A percentile compares a stretch with the other conserved stretches of the same genome.
These are phyloP conservation scores for Petunia secreta DNA, from an alignment of 257 asterid species.

Conservation along the genomic window DNA sequence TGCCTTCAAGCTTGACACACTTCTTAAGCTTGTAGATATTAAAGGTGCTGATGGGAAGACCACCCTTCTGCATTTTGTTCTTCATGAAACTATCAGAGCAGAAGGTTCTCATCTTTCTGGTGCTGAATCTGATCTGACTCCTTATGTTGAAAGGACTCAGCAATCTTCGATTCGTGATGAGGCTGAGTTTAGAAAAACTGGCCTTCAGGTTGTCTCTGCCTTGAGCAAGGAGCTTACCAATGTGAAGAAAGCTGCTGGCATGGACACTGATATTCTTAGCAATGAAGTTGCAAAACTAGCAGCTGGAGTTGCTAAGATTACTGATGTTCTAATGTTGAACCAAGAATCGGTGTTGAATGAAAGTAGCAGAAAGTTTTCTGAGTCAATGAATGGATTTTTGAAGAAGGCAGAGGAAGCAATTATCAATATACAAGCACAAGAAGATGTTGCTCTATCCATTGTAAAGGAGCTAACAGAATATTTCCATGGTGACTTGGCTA, in stretches of 20 bases:
- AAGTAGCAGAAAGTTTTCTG: conserved; percentile 39
- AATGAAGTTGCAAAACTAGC: conserved; percentile 58
- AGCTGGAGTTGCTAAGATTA: conserved; percentile 52
- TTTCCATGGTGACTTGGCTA: conserved; percentile 75
- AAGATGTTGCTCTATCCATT: conserved; percentile 69
- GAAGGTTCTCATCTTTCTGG: conserved; percentile 73
- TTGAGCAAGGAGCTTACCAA: conserved; percentile 74
- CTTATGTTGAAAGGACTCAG: conserved; percentile 31
- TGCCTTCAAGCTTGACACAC: conserved; percentile 84
- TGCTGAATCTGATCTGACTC: conserved; percentile 27
- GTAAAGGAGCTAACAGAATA: conserved; percentile 71
- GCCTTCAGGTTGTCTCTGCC: conserved; percentile 70
- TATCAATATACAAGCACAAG: conserved; percentile 54
- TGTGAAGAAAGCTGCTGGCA: conserved; percentile 77
- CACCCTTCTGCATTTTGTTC: conserved; percentile 77
- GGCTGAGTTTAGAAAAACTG: conserved; percentile 57
- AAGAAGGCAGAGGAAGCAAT: conserved; percentile 61
- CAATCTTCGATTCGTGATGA: conserved; percentile 53
- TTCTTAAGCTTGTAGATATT: conserved; percentile 77
- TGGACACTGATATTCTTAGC: conserved; percentile 62
- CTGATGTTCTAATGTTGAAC: conserved; percentile 49
- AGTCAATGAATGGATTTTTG: conserved; percentile 55
- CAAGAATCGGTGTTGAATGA: conserved; percentile 40
- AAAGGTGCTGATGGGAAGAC: conserved; percentile 83
- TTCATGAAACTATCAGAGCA: conserved; percentile 71